Evolutionary conservation across 352 stramenopile genomes (phyloP), one percentile per base, ranked within the genome.

Genomic region (Pythium graminicola): DNA sequence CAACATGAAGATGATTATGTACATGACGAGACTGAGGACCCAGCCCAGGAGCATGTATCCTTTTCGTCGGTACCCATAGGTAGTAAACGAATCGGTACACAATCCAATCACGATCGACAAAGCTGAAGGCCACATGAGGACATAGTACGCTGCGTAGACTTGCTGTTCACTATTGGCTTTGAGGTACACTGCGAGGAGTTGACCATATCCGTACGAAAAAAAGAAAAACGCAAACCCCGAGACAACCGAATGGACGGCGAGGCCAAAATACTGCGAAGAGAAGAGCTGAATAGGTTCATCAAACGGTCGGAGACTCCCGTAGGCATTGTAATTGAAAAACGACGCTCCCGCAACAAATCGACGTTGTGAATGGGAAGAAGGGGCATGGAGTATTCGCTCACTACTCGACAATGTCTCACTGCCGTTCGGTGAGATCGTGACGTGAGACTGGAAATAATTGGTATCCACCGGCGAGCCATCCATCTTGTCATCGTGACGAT

Each of bases 71-170:
- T 70, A 82, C 3, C 77, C 76, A 24, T 56, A 69, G 38, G 93
- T 73, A 6, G 84, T 73, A 35, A 71, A 67, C 17, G 54, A 67
- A 54, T 95, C 84, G 13, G 65, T 76, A 1, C 85, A 13, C 19
- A 93, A 69, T 19, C 81, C 84, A 51, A 89, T 70, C n/a, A 91
- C 47, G 24, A 93, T 71, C 38, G 83, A 76, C 39, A 90, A 82
- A 0, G 60, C 73, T 42, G 54, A 76, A 28, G 68, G 78, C 40
- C 80, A 76, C 14, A 69, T 60, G 45, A 81, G 65, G 38, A 57
- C 48, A 20, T 59, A 62, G 56, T 52, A 62, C 48, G 50, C 54
- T 10, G 64, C 45, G 5, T 50, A 31, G 14, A 51, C 43, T 33
- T 59, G 54, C 5, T 29, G 14, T 1, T 60, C 23, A 42, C 46